Evolutionary conservation across 164 flowering plant species (phyloP), one percentile per base, ranked within the genome.

Genomic region (Dillenia turbinata): DNA sequence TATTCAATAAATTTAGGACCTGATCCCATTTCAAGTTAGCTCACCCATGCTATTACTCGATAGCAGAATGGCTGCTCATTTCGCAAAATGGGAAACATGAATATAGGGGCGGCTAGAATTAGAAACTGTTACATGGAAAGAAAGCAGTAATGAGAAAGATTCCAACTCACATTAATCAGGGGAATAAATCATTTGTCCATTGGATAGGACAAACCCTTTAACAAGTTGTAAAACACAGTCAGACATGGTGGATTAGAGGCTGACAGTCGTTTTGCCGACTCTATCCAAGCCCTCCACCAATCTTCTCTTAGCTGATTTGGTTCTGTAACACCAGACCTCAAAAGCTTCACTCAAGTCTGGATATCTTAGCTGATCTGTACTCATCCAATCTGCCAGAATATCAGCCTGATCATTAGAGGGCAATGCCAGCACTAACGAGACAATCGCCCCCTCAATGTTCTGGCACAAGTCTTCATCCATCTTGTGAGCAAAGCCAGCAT

Each of bases 271-370:
- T 61, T 78, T 65, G 45, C 69, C 68, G 3, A 66, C 68, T 9
- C 66, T 67, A 51, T 81, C 75, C 24, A 77, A 52, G 12, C 82
- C 82, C 49, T 80, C 85, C 40, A 75, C 63, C 76, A 89, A 74
- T 72, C 96, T 85, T 71, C 98, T 80, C 82, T 83, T 86, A 10
- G 97, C 94, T 49, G 98, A 84, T 73, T 93, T 93, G 60, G 89
- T 83, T 67, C 98, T 87, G 67, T 79, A 88, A 73, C 97, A 90
- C 97, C 98, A 93, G 5, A 93, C 75, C 69, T 93, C 97, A 70
- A 93, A 92, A 10, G 98, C 98, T 64, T 92, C 97, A 17, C 83
- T 92, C 71, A 90, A 65, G 64, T 92, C 98, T 2, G 97, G 98
- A 75, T 72, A 91, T 50, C 52, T 81, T 13, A 77, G 69, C 64